phyloP scores from a whole-genome alignment of 1,284 basidiomycete species.

The Cystobasidiaceae sp. region DNA sequence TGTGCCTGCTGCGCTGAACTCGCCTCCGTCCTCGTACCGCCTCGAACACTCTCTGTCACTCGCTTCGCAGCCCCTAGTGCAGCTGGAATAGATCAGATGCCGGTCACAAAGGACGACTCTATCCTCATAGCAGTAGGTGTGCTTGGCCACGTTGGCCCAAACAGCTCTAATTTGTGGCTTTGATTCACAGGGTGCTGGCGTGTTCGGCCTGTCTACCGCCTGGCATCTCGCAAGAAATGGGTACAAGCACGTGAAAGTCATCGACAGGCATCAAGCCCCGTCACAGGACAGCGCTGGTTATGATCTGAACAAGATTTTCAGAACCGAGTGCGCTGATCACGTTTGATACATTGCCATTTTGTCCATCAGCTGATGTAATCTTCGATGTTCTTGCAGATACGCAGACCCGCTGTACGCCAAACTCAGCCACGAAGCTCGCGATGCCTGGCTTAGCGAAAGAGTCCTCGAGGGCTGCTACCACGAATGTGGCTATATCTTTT shows the following conservation, averaged over 20 bases:
- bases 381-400: constrained; percentile 4
- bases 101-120: too few species aligned
- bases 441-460: constrained; percentile 45
- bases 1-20: too few species aligned
- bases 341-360: background rate
- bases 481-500: constrained; percentile 40
- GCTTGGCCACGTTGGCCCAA: too few species aligned
- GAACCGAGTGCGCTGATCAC: constrained; percentile 4
- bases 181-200: constrained; percentile 39
- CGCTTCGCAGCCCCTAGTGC: too few species aligned
- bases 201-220: constrained; percentile 47
- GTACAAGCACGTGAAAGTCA: constrained; percentile 44
- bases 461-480: constrained; percentile 44
- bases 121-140: too few species aligned
- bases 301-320: constrained; percentile 47
- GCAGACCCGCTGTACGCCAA: constrained; percentile 9
- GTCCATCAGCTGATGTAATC: background rate
- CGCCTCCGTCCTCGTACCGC: too few species aligned
- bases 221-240: constrained; percentile 45
- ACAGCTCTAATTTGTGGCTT: too few species aligned
- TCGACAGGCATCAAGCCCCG: constrained; percentile 45
- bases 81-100: too few species aligned
- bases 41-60: too few species aligned
- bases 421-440: constrained; percentile 29
- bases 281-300: constrained; percentile 44